Conservation (phyloP, 306 rosid genomes). For the Ziziphus jujuba region DNA sequence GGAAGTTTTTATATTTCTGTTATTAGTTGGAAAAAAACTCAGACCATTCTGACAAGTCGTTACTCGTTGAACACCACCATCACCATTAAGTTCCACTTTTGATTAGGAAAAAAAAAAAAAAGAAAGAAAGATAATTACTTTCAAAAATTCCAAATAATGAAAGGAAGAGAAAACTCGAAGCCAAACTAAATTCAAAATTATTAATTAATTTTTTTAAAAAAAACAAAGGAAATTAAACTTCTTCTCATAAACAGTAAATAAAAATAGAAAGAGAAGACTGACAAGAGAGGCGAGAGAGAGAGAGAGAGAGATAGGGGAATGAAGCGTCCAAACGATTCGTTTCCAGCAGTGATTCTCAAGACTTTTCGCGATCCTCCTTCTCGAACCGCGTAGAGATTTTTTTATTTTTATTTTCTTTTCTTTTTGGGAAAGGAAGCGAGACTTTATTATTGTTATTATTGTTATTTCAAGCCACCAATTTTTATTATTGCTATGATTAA, state of each 20-base stretch:
- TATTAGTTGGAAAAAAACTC: conserved; percentile 22
- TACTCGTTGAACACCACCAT: conserved; percentile 11
- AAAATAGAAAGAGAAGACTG: background rate
- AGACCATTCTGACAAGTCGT: conserved; percentile 20
- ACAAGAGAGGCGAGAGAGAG: conserved; percentile 2
- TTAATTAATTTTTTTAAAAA: background rate
- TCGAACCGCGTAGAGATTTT: conserved; percentile 34
- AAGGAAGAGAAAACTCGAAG: conserved; percentile 35
- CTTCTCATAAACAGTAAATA: conserved; percentile 1
- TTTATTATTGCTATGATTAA: no score
- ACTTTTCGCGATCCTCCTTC: conserved; percentile 28
- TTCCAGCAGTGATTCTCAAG: conserved; percentile 1
- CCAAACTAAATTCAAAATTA: conserved; percentile 36
- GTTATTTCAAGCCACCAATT: no score
- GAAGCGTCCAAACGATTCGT: conserved; percentile 11
- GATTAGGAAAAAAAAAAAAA: no score
- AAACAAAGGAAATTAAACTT: conserved; percentile 12
- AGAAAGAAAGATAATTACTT: background rate
- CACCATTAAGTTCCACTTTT: background rate
- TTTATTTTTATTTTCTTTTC: background rate
- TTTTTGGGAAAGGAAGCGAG: no score
- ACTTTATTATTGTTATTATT: background rate
- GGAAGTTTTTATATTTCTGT: conserved; percentile 19
- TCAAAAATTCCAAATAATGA: background rate
- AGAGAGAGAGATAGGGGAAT: background rate